Evolutionary conservation across 2,329 filamentous ascomycete genomes (phyloP), one percentile per base, ranked within the genome.

Genomic region (Daldinia eschscholtzii): DNA sequence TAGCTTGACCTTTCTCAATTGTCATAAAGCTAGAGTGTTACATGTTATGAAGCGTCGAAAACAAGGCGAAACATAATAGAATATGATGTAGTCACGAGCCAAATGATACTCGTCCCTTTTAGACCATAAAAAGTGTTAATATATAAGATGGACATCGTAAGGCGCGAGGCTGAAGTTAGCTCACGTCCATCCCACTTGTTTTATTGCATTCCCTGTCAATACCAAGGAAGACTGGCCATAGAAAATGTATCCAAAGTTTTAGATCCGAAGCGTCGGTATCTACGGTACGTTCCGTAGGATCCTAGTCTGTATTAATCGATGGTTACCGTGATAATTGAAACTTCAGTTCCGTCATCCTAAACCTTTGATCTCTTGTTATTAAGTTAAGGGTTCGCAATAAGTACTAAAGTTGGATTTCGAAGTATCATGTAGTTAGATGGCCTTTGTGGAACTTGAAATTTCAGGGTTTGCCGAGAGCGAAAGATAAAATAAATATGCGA

Each of bases 241-340:
- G 41, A 42, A 42, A 18, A 15, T 18, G 18, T 37, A 37, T 61
- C 33, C 39, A 44, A 42, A 44, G 41, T 42, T 12, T 63, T 50
- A 55, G 65, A 67, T 53, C 64, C 67, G 61, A 61, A 30, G 35
- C 48, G 57, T 67, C 57, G 67, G 67, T 57, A 70, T 6, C 57
- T 58, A 30, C 6, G 33, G 10, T 9, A 6, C 23, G 39, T 30
- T 37, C 23, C 23, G 46, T 50, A 50, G 12, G 9, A 13, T 48
- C 10, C 18, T 1, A 15, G 20, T 26, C 20, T 26, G 12, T 4
- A 48, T 48, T 48, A 26, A 13, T 26, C 20, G 44, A 28, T 26
- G 2, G 20, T 23, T 23, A 48, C 10, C 6, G 4, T n/a, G 7
- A 20, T 44, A 3, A 44, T 46, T 23, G n/a, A 46, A 18, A 46